Conservation (phyloP, 108 stramenopile genomes). For the Craspedostauros australis region DNA sequence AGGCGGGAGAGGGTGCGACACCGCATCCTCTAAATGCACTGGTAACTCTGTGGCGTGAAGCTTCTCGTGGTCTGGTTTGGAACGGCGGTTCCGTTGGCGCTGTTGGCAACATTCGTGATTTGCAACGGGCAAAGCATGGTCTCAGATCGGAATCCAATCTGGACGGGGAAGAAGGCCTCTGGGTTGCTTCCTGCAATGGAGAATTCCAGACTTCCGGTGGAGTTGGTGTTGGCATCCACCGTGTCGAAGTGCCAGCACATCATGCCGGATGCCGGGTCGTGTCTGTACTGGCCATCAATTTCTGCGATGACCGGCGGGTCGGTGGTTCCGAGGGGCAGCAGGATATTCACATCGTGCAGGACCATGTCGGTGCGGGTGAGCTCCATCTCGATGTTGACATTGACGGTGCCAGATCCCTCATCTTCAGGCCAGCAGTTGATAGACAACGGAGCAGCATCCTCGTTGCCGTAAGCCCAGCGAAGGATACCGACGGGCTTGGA, state of each 20-base stretch:
- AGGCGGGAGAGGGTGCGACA: too few relatives aligned
- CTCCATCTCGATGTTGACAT: conserved; percentile 95
- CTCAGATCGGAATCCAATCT: conserved; percentile 87
- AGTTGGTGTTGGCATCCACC: conserved; percentile 75
- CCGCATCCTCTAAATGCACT: conserved; percentile 37
- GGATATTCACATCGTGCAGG: conserved; percentile 90
- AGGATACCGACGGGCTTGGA: conserved; percentile 90
- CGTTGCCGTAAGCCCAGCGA: conserved; percentile 84
- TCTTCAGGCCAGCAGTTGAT: conserved; percentile 99
- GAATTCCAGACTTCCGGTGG: conserved; percentile 91
- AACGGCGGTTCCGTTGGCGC: conserved; percentile 62
- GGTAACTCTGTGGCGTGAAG: conserved; percentile 64
- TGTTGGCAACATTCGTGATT: conserved; percentile 53
- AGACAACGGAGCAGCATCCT: conserved; percentile 90
- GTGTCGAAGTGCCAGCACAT: conserved; percentile 95
- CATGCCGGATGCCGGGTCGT: conserved; percentile 85
- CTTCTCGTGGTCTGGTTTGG: conserved; percentile 66
- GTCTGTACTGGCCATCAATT: conserved; percentile 90
- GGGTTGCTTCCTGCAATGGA: conserved; percentile 71
- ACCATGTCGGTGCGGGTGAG: conserved; percentile 67
- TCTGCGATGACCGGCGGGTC: conserved; percentile 75
- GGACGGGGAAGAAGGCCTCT: conserved; percentile 95
- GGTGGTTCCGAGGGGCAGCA: conserved; percentile 89
- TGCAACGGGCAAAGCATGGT: conserved; percentile 85
- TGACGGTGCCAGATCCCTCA: conserved; percentile 88